phyloP scores from a whole-genome alignment of 257 asterid genomes.

The Plectranthus barbatus region DNA sequence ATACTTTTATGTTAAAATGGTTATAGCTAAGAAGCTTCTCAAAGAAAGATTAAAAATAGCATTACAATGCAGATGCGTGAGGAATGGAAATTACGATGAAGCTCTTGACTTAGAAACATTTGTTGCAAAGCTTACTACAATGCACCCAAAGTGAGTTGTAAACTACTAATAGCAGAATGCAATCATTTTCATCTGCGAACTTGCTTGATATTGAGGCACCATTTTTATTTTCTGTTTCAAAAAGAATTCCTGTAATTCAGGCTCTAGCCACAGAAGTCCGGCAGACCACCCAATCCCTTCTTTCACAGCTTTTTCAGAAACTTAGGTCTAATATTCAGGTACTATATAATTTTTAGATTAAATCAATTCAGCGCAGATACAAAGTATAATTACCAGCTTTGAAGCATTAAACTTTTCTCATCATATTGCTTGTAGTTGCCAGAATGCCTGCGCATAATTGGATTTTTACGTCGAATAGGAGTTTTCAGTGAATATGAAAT shows the following conservation, averaged over 20 bases:
- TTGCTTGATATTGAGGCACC: constrained; percentile 20
- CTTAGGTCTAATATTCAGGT: constrained; percentile 98
- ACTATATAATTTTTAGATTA: constrained; percentile 8
- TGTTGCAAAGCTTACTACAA: constrained; percentile 77
- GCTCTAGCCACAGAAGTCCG: constrained; percentile 87
- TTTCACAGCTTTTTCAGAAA: constrained; percentile 88
- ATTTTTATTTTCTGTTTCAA: constrained; percentile 28
- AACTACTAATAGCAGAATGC: constrained; percentile 7
- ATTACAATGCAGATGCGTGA: constrained; percentile 60
- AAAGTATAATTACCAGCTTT: background rate
- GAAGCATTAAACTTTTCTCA: constrained; percentile 1
- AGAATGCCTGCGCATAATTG: constrained; percentile 94
- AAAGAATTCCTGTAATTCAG: constrained; percentile 92
- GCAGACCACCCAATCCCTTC: constrained; percentile 93
- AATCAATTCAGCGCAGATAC: constrained; percentile 7
- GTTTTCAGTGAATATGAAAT: constrained; percentile 91
- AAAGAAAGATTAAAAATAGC: constrained; percentile 14
- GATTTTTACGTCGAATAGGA: constrained; percentile 94
- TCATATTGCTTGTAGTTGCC: constrained; percentile 55
- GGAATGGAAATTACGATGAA: constrained; percentile 96
- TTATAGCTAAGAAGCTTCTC: constrained; percentile 4
- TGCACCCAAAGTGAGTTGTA: constrained; percentile 90
- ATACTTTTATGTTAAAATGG: background rate
- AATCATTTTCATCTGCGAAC: constrained; percentile 16
- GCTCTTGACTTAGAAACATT: constrained; percentile 96